These are phyloP conservation scores for Flagelloscypha sp. DNA, from an alignment of 768 basidiomycete species.

Conservation along the genomic window DNA sequence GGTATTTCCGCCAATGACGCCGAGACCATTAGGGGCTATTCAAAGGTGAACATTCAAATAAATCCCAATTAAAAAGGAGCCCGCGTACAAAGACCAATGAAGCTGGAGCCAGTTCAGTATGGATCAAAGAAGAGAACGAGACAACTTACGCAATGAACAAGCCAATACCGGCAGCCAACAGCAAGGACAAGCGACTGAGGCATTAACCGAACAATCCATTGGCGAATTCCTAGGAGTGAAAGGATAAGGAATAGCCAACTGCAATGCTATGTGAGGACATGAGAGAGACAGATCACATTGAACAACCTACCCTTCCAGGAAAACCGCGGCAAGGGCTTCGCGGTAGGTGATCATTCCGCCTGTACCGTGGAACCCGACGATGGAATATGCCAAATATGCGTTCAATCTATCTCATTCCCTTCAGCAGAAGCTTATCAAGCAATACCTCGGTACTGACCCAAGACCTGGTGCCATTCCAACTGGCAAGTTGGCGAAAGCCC, in stretches of 20 bases:
- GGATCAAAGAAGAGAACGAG: slow-evolving; percentile 5
- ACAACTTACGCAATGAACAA: slow-evolving; percentile 70
- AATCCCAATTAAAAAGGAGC: slow-evolving; percentile 1
- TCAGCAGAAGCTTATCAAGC: not conserved
- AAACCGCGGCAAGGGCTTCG: slow-evolving; percentile 79
- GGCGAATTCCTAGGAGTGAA: slow-evolving; percentile 75
- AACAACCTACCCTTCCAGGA: slow-evolving; percentile 67
- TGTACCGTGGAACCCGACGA: slow-evolving; percentile 78
- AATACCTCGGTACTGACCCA: slow-evolving; percentile 72
- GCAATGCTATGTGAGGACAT: not conserved
- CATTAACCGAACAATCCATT: slow-evolving; percentile 86
- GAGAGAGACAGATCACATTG: slow-evolving; percentile 1
- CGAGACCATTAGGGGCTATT: slow-evolving; percentile 58
- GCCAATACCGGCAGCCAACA: slow-evolving; percentile 81
- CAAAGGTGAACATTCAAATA: slow-evolving; percentile 1
- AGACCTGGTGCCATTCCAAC: slow-evolving; percentile 85
- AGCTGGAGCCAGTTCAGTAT: slow-evolving; percentile 28
- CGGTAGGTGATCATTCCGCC: slow-evolving; percentile 62
- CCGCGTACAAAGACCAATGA: slow-evolving; percentile 60
- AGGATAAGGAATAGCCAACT: slow-evolving; percentile 80
- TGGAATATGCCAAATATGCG: slow-evolving; percentile 72
- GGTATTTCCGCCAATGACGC: slow-evolving; percentile 67
- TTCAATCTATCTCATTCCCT: not conserved
- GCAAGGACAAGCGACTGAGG: slow-evolving; percentile 80
- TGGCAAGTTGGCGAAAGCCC: slow-evolving; percentile 77